Base-by-base conservation (phyloP, 2,329 filamentous ascomycete species). In the Aspergillus brasiliensis region DNA sequence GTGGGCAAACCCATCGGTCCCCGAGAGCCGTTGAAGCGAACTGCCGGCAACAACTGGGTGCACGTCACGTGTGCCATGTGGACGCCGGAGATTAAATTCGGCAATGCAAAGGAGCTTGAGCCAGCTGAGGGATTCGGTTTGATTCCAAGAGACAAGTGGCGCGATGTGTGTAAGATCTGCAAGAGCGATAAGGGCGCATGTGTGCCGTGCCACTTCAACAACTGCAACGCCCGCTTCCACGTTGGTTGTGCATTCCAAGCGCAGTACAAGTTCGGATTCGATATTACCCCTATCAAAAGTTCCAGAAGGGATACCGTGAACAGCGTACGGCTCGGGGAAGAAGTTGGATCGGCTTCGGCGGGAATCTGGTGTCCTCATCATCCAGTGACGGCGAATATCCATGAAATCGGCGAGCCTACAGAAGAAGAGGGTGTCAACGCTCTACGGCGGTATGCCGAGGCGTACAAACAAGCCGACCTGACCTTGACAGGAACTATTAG, bases 41-140 rank as follows among this genome's bases (percentile, higher is more conserved):
- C 95, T 0, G 91, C 90, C 3, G 92, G 96, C 73, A 98, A 98
- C 78, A 98, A 98, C 71, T 99, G 95, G 95, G 91, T 97, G 15
- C 95, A 99, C 73, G 92, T 98, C 27, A 89, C 90, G 38, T 99
- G 95, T 72, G 93, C 95, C 1, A 82, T 97, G 17, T 98, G 91
- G 88, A 93, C 90, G 10, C 88, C 92, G 0, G 95, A 99, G 76
- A 89, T 97, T 69, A 95, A 93, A 71, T 99, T 97, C 75, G 93
- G 91, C 63, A 91, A 91, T 68, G 90, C 92, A 17, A 88, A 88
- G 69, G 87, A 90, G 17, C 80, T 99, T 34, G 90, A 92, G 67
- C 89, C 92, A 31, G 92, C 91, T 2, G 95, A 99, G 78, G 94
- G 94, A 19, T 92, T 99, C 64, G 90, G 91, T 3, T 88, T 90